These are phyloP conservation scores for Francoa sonchifolia DNA, from an alignment of 441 rosid species.

Conservation along the genomic window DNA sequence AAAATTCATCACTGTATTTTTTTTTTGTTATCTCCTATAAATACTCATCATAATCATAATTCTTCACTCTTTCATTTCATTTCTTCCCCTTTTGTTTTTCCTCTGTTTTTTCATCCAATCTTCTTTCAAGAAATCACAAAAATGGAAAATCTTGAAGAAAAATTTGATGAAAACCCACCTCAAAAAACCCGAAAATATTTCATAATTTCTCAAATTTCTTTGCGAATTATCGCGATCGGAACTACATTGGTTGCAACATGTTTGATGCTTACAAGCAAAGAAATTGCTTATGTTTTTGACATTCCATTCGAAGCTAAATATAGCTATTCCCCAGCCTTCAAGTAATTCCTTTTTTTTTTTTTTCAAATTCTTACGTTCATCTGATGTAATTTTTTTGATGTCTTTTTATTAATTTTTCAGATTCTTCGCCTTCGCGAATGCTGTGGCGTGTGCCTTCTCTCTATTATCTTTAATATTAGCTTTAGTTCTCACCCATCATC, in stretches of 20 bases:
- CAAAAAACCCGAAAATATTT: slow-evolving; percentile 13
- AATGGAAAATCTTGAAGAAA: slow-evolving; percentile 15
- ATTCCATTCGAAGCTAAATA: slow-evolving; percentile 22
- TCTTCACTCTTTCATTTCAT: neutral
- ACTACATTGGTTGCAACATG: slow-evolving; percentile 27
- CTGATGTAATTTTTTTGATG: too few relatives aligned
- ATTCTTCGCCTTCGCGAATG: slow-evolving; percentile 35
- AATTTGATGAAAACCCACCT: slow-evolving; percentile 11
- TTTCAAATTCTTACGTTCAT: neutral
- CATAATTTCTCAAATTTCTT: slow-evolving; percentile 14
- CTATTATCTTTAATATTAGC: slow-evolving; percentile 24
- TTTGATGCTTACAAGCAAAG: slow-evolving; percentile 19
- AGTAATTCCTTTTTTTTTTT: slow-evolving; percentile 10
- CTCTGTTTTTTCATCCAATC: neutral
- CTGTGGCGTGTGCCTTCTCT: slow-evolving; percentile 19
- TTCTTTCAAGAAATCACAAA: neutral
- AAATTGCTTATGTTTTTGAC: slow-evolving; percentile 18
- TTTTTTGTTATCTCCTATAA: too few relatives aligned
- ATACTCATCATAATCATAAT: too few relatives aligned
- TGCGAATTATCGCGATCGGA: slow-evolving; percentile 17
- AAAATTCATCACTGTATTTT: too few relatives aligned
- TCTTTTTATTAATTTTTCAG: slow-evolving; percentile 19
- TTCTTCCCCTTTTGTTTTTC: too few relatives aligned
- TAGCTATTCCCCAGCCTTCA: slow-evolving; percentile 27
- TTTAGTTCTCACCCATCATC: slow-evolving; percentile 12